These are phyloP conservation scores for Leishmania arabica DNA, from an alignment of 208 protist genomes.

Conservation along the genomic window DNA sequence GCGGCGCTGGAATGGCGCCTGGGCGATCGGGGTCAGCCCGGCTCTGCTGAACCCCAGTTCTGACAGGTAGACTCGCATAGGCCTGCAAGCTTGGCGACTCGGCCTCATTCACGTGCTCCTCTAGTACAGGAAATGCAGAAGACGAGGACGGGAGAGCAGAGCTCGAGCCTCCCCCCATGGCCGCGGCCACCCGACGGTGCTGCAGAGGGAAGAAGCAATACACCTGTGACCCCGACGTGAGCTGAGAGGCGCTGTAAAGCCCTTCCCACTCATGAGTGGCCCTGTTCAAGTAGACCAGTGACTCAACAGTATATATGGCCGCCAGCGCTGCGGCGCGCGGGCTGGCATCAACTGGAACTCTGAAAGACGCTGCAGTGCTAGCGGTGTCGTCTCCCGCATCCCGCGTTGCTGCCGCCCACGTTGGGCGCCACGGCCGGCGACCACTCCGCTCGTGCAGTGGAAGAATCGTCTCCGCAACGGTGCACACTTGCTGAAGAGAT, in stretches of 20 bases:
- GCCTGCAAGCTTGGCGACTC: not conserved
- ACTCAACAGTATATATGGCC: conserved; percentile 32
- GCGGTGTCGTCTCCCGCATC: not conserved
- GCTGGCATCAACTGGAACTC: not conserved
- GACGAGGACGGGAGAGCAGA: not conserved
- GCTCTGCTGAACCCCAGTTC: conserved; percentile 9
- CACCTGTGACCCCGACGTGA: conserved; percentile 57
- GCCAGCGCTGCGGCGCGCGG: not conserved
- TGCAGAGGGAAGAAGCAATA: conserved; percentile 48
- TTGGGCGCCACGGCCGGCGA: conserved; percentile 5
- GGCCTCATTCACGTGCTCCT: not conserved
- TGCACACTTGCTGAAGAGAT: conserved; percentile 55
- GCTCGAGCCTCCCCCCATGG: not conserved
- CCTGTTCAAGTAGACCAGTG: conserved; percentile 48
- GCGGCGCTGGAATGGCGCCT: conserved; percentile 25
- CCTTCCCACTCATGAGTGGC: conserved; percentile 46
- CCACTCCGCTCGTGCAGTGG: conserved; percentile 10
- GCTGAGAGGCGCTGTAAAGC: conserved; percentile 60
- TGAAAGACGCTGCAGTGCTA: not conserved
- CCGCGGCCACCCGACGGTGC: not conserved
- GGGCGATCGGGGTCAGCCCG: conserved; percentile 10
- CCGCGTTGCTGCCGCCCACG: not conserved
- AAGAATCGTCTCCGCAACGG: conserved; percentile 55
- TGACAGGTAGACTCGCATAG: not conserved
- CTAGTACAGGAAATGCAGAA: not conserved